Evolutionary conservation across 2,329 filamentous ascomycete genomes (phyloP), one percentile per base, ranked within the genome.

Genomic region (Talaromyces sp.): DNA sequence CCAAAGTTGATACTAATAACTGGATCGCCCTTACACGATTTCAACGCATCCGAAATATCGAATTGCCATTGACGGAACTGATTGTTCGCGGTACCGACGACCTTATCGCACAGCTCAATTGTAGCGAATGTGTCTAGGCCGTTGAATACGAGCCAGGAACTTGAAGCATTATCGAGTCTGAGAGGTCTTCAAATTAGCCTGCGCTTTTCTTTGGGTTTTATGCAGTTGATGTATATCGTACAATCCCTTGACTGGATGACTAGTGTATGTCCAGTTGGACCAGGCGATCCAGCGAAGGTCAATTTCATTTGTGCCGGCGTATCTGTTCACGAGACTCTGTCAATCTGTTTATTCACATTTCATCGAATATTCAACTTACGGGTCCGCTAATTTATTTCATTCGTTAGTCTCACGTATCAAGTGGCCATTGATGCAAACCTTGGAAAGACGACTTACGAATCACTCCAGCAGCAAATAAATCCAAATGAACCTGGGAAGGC

Each of bases 41-140:
- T 68, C 8, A 87, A 66, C 8, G 81, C 74, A 5, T 77, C 69
- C 0, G 85, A 82, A 2, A 88, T 78, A 57, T 88, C 82, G 65
- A 87, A 88, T 47, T 80, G 81, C 72, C 86, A 88, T 70, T 88
- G 85, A 1, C 85, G 79, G 69, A 88, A 88, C 70, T 88, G 86
- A 66, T 88, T 88, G 69, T 87, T 80, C 0, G 86, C 87, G 7
- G 79, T 79, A 2, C 83, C 86, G 3, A 88, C 80, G 61, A 80
- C 75, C 24, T 84, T 72, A 0, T 80, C 82, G 67, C 86, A 88
- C 41, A 88, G 77, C 7, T 79, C 77, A 54, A 89, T 81, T 10
- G 82, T 82, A 6, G 85, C 78, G 68, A 87, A 88, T 0, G 86
- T 88, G 67, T 89, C 86, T 2, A 88, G 77, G 7, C 86, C 86